Base-by-base conservation (phyloP, 805 yeast genomes). In the Nakazawaea molendinolei region DNA sequence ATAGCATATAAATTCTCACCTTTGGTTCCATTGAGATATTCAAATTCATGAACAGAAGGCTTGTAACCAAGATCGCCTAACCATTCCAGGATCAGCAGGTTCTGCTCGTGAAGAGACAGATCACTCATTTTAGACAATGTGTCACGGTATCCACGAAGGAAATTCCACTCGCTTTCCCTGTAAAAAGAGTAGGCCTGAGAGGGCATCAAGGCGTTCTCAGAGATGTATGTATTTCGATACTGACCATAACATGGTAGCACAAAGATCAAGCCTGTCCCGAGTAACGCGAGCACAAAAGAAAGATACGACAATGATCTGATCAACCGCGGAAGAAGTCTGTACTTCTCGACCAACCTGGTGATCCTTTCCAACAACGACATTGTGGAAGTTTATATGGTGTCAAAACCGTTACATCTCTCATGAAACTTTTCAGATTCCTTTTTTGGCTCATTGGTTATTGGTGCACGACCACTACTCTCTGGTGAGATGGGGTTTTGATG, bases 131-230 rank as follows among this genome's bases (percentile, higher is more conserved):
- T 61, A 49, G 40, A 53, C 35, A 73, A 50, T 44, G 79, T 83
- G 28, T 69, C 71, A 41, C 95, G 69, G 52, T 79, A 86, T 0
- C 96, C 98, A 40, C 97, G 66, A 22, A 86, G 74, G 38, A 83
- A 65, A 50, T 89, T 86, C 97, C 97, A 92, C 54, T 92, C 97
- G 27, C 86, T 76, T 51, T 90, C 97, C 38, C 97, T 69, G 55
- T 85, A 92, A 53, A 86, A 87, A 17, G 94, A 79, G 47, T 80
- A 79, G 3, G 92, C 97, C 55, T 92, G 97, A 0, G 95, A 89
- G 6, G 99, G 97, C 85, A 92, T 79, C 55, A 92, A 65, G 22
- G 99, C 99, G 58, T 92, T 92, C 53, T 92, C 99, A 6, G 95
- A 82, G 9, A 89, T 82, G 55, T 92, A 92, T 2, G 96, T 86